These are phyloP conservation scores for Suillus subluteus DNA, from an alignment of 768 basidiomycete genomes.

Conservation along the genomic window DNA sequence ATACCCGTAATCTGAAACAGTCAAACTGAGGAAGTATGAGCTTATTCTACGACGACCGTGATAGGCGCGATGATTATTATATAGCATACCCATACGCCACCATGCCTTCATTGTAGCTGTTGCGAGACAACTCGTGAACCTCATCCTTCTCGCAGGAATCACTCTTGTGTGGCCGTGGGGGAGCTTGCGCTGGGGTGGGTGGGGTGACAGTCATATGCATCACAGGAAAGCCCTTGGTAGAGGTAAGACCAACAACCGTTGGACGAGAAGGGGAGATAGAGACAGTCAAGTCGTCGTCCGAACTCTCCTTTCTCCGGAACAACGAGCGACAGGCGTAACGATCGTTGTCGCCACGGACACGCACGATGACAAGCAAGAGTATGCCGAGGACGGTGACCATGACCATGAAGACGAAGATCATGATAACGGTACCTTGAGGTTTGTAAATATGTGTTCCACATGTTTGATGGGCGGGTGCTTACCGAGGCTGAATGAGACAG, in stretches of 20 bases:
- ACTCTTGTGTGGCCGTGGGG: not conserved
- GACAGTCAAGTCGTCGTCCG: not conserved
- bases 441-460: not conserved
- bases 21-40: not conserved
- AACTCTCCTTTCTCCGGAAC: conserved; percentile 5
- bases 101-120: not conserved
- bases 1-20: not conserved
- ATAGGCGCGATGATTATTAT: not conserved
- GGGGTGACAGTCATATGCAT: conserved; percentile 16
- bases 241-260: conserved; percentile 5
- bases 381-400: conserved; percentile 2
- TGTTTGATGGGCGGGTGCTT: not conserved
- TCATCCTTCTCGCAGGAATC: not conserved
- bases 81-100: not conserved
- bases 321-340: not conserved
- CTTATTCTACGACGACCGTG: not conserved
- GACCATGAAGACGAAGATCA: not conserved
- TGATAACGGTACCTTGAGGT: not conserved
- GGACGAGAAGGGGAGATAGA: conserved; percentile 13
- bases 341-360: not conserved
- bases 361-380: conserved; percentile 6
- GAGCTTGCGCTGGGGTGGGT: conserved; percentile 13
- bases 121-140: not conserved
- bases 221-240: not conserved
- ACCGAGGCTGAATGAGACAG: not conserved